Evolutionary conservation across 108 stramenopile genomes (phyloP).

Genomic region (Nitzschia palea): DNA sequence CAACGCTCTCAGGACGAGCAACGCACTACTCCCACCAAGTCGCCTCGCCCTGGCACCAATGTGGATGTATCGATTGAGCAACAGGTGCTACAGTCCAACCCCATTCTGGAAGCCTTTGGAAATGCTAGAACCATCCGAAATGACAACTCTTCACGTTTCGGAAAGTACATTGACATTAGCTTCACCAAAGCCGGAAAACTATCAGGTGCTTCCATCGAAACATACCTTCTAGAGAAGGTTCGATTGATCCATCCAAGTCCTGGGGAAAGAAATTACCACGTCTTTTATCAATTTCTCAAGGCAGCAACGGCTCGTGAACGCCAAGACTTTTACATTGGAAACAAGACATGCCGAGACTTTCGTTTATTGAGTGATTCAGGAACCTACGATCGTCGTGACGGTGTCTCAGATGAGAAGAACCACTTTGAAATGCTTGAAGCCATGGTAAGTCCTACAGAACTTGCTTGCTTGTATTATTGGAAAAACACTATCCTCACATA

Average conservation of each 20-base stretch:
- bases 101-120: conserved; percentile 96
- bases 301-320: conserved; percentile 60
- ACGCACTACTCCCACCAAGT: conserved; percentile 18
- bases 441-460: conserved; percentile 84
- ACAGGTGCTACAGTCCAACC: conserved; percentile 92
- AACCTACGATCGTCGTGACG: conserved; percentile 82
- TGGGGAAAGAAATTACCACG: conserved; percentile 89
- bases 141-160: conserved; percentile 93
- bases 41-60: neutral
- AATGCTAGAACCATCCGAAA: conserved; percentile 96
- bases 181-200: conserved; percentile 82
- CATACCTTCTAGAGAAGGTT: conserved; percentile 96
- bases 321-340: conserved; percentile 43
- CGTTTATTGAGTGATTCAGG: conserved; percentile 62
- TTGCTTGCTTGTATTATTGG: neutral
- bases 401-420: conserved; percentile 78
- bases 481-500: neutral
- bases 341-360: conserved; percentile 59
- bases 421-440: conserved; percentile 80
- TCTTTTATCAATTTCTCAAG: conserved; percentile 89
- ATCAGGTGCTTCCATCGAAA: conserved; percentile 87
- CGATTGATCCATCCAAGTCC: conserved; percentile 66
- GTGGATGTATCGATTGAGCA: conserved; percentile 76
- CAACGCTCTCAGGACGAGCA: conserved; percentile 22
- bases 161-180: conserved; percentile 78